A percentile compares a stretch with the other conserved stretches of the same genome.
Conservation (phyloP, 1,284 basidiomycete genomes). For the Cryptococcus sp. region DNA sequence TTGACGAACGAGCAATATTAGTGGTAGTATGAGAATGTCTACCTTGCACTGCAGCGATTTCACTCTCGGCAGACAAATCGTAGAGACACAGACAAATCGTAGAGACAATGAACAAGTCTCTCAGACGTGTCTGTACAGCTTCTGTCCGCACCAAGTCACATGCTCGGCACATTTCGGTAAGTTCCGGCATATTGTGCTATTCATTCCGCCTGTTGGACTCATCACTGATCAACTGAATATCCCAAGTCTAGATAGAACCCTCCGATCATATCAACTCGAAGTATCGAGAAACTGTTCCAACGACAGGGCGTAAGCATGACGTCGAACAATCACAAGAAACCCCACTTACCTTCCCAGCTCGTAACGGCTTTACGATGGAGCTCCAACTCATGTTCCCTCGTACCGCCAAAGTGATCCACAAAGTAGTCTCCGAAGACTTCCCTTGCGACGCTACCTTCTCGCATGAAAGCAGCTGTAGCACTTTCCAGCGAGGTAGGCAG, state of each 20-base stretch:
- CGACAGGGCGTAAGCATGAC: too few relatives aligned
- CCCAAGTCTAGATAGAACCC: too few relatives aligned
- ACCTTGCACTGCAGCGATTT: too few relatives aligned
- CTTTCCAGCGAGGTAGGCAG: constrained; percentile 74
- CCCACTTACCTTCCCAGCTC: constrained; percentile 84
- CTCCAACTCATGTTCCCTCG: constrained; percentile 82
- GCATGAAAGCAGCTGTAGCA: constrained; percentile 79
- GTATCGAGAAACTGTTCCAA: constrained; percentile 71
- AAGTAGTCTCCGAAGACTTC: constrained; percentile 85
- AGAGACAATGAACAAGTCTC: neutral
- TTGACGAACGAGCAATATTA: too few relatives aligned
- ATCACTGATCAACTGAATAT: too few relatives aligned
- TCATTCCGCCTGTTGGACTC: too few relatives aligned
- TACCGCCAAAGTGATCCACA: constrained; percentile 91
- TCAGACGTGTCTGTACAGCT: neutral
- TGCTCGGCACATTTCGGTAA: too few relatives aligned
- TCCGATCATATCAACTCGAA: constrained; percentile 68
- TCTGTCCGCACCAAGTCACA: neutral
- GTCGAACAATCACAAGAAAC: neutral
- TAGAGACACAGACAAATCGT: neutral
- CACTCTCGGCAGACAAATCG: too few relatives aligned
- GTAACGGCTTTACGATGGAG: constrained; percentile 88
- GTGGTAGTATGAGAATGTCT: too few relatives aligned
- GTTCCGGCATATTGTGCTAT: too few relatives aligned
- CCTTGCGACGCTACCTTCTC: constrained; percentile 72